Evolutionary conservation across 2,329 filamentous ascomycete species (phyloP), one percentile per base, ranked within the genome.

Genomic region (Stemphylium lycopersici): DNA sequence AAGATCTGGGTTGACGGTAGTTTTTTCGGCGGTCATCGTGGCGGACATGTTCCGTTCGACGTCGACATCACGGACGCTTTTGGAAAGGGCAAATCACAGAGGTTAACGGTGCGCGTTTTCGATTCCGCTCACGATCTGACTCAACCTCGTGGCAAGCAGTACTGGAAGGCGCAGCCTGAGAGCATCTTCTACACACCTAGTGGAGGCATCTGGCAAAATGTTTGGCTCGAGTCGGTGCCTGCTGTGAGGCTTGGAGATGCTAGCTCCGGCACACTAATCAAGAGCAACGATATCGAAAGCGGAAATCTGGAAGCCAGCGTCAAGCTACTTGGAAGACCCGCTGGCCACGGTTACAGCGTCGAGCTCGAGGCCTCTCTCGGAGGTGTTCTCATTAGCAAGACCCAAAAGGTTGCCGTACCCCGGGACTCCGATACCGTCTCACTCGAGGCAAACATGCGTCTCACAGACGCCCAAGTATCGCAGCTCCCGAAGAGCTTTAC

Each of bases 71-170:
- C 83, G 1, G 83, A 85, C 65, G 58, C 63, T 65, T 70, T 75
- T 32, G 55, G 32, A 11, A 59, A 61, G 7, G 44, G 41, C 5
- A 50, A 44, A 2, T 56, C 57, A 3, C 58, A 68, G n/a, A 51
- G 63, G 16, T 65, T 89, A 4, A 84, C 83, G 0, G 48, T 89
- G 3, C 79, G 87, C 3, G 83, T 88, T 0, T 82, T 81, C 34
- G 87, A 89, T 69, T 88, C 86, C 0, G 83, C 86, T 0, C 83
- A 82, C 55, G 87, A 89, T 55, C 73, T 88, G 6, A 81, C 83
- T 0, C 87, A 89, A 68, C 87, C 85, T 1, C 79, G 87, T 29
- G 87, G 87, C 0, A 90, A 90, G 69, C 87, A 90, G 70, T 87
- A 86, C 65, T 87, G 84, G 84, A 80, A 78, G 3, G 81, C 83